Evolutionary conservation across 192 early-diverging fungal genomes (phyloP).

Genomic region (Phycomyces nitens): DNA sequence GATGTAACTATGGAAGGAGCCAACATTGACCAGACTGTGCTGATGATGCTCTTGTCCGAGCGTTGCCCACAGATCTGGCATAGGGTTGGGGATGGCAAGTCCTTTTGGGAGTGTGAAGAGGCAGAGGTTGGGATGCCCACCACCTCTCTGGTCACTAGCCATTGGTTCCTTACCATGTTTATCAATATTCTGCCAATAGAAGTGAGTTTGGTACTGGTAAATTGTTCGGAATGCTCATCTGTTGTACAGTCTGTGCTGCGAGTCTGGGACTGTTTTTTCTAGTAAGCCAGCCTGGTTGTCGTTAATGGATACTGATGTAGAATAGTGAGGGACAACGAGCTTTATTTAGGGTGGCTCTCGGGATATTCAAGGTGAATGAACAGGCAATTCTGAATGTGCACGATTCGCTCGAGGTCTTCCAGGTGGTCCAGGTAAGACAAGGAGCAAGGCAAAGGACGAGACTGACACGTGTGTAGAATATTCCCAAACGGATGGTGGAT

Average conservation of each 20-base stretch:
- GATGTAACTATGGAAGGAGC: constrained; percentile 71
- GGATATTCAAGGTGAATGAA: constrained; percentile 69
- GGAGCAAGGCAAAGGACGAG: background rate
- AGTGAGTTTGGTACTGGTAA: constrained; percentile 29
- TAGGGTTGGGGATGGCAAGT: constrained; percentile 29
- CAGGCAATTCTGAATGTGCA: constrained; percentile 51
- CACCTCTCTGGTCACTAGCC: constrained; percentile 68
- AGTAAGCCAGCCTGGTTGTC: constrained; percentile 32
- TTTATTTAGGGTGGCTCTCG: constrained; percentile 69
- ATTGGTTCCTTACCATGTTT: constrained; percentile 79
- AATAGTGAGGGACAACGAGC: constrained; percentile 62
- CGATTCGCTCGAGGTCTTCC: constrained; percentile 60
- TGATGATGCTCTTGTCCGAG: constrained; percentile 50
- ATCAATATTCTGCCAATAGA: constrained; percentile 72
- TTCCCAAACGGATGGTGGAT: constrained; percentile 58
- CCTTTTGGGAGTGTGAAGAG: constrained; percentile 46
- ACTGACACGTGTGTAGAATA: constrained; percentile 36
- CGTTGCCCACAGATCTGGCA: constrained; percentile 44
- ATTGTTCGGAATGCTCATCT: background rate
- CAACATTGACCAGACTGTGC: constrained; percentile 64
- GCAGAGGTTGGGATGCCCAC: constrained; percentile 51
- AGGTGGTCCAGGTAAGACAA: constrained; percentile 46
- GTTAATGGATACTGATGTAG: constrained; percentile 5
- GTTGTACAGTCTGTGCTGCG: constrained; percentile 56
- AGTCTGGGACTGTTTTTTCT: constrained; percentile 82